Evolutionary conservation across 805 yeast species (phyloP).

Genomic region (Saccharomyces jurei): DNA sequence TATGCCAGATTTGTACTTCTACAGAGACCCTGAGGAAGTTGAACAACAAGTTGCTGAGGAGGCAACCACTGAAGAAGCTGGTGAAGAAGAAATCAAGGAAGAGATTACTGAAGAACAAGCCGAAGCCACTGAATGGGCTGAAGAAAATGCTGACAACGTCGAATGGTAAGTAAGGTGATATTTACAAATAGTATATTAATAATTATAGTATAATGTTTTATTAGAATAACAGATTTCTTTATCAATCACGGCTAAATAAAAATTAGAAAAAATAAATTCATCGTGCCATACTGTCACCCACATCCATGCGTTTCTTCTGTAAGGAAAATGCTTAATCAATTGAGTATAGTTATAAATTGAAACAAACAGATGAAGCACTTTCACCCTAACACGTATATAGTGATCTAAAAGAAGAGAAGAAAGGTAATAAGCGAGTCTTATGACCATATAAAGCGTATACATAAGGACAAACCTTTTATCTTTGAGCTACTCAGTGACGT

Average conservation of each 20-base stretch:
- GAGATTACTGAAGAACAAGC: slow-evolving; percentile 65
- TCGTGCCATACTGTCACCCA: background rate
- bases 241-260: background rate
- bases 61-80: slow-evolving; percentile 59
- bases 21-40: slow-evolving; percentile 99
- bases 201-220: slow-evolving; percentile 1
- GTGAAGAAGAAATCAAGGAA: slow-evolving; percentile 66
- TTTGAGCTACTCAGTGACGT: background rate
- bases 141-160: slow-evolving; percentile 33
- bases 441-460: background rate
- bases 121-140: slow-evolving; percentile 58
- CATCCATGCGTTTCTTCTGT: background rate
- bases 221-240: background rate
- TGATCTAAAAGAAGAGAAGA: background rate
- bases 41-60: slow-evolving; percentile 67
- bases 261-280: background rate
- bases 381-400: background rate
- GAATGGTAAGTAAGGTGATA: slow-evolving; percentile 21
- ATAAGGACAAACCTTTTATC: background rate
- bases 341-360: background rate
- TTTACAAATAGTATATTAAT: slow-evolving; percentile 13
- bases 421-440: background rate
- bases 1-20: slow-evolving; percentile 99
- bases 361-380: too few relatives aligned
- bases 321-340: background rate